Evolutionary conservation across 495 filamentous ascomycete species (phyloP).

Genomic region (Tricharina praecox): DNA sequence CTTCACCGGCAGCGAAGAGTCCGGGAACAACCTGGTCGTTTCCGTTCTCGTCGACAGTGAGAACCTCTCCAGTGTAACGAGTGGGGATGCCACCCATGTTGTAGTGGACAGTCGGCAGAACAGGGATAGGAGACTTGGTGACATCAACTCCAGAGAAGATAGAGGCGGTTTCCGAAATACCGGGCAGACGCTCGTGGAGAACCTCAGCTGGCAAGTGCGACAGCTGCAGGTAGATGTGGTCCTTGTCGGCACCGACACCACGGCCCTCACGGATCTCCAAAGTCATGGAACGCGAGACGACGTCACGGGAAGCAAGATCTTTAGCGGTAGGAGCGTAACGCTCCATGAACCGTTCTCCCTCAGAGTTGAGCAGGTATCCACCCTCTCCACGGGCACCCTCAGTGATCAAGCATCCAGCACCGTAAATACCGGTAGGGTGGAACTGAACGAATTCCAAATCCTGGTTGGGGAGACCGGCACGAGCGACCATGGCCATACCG

Average conservation of each 20-base stretch:
- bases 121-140: slow-evolving; percentile 88
- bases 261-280: slow-evolving; percentile 92
- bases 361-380: slow-evolving; percentile 87
- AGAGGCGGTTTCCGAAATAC: slow-evolving; percentile 93
- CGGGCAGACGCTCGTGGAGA: slow-evolving; percentile 87
- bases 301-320: slow-evolving; percentile 84
- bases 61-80: slow-evolving; percentile 86
- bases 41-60: slow-evolving; percentile 65
- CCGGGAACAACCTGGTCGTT: slow-evolving; percentile 87
- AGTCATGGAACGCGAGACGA: slow-evolving; percentile 93
- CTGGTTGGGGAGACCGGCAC: slow-evolving; percentile 94
- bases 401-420: slow-evolving; percentile 93
- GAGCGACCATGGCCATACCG: slow-evolving; percentile 96
- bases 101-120: slow-evolving; percentile 95
- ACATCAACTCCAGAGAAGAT: slow-evolving; percentile 97
- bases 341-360: slow-evolving; percentile 99
- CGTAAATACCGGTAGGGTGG: slow-evolving; percentile 98
- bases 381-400: slow-evolving; percentile 97
- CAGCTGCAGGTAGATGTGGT: slow-evolving; percentile 93
- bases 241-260: slow-evolving; percentile 89
- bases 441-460: slow-evolving; percentile 99
- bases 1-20: slow-evolving; percentile 91
- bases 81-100: slow-evolving; percentile 99
- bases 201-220: slow-evolving; percentile 81
- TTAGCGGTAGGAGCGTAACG: slow-evolving; percentile 93